Percentiles rank a stretch among this genome's conserved stretches.
These are phyloP conservation scores for Hirsutella minnesotensis DNA, from an alignment of 2,329 filamentous ascomycete genomes.

Conservation along the genomic window DNA sequence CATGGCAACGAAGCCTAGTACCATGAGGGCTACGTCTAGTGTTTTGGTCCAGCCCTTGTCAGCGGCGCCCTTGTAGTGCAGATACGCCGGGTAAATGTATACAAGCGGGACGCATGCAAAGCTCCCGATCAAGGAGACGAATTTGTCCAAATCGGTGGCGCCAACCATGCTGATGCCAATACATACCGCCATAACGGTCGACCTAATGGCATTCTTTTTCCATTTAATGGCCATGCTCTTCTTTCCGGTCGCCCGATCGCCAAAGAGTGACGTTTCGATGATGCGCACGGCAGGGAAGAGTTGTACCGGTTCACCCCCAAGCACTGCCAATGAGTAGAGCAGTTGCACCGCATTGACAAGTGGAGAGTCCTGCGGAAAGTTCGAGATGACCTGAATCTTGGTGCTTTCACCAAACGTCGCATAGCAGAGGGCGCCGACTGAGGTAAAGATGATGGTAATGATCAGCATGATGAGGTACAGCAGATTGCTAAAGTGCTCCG, in stretches of 20 bases:
- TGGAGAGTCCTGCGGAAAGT: conserved; percentile 57
- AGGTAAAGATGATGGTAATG: conserved; percentile 62
- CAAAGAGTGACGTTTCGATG: conserved; percentile 56
- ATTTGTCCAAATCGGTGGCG: conserved; percentile 59
- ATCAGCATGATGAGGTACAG: conserved; percentile 60
- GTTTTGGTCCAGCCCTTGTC: conserved; percentile 40
- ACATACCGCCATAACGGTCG: conserved; percentile 43
- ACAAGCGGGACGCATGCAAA: conserved; percentile 66
- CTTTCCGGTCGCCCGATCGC: conserved; percentile 53
- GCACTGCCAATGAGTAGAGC: conserved; percentile 59
- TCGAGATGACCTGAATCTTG: conserved; percentile 64
- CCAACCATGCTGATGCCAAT: conserved; percentile 50
- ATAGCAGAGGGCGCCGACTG: conserved; percentile 62
- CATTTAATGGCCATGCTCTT: conserved; percentile 54
- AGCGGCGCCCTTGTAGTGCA: conserved; percentile 59
- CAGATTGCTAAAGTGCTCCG: conserved; percentile 53
- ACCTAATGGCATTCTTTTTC: conserved; percentile 62
- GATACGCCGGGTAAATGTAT: conserved; percentile 62
- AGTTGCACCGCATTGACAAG: conserved; percentile 70
- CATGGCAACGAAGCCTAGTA: conserved; percentile 54
- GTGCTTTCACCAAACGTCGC: conserved; percentile 59
- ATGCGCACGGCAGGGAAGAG: conserved; percentile 64
- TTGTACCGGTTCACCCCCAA: conserved; percentile 65
- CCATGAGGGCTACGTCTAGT: conserved; percentile 51
- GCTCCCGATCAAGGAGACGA: conserved; percentile 62